Conservation (phyloP, 2,329 filamentous ascomycete species). For the Monosporascus sp. region DNA sequence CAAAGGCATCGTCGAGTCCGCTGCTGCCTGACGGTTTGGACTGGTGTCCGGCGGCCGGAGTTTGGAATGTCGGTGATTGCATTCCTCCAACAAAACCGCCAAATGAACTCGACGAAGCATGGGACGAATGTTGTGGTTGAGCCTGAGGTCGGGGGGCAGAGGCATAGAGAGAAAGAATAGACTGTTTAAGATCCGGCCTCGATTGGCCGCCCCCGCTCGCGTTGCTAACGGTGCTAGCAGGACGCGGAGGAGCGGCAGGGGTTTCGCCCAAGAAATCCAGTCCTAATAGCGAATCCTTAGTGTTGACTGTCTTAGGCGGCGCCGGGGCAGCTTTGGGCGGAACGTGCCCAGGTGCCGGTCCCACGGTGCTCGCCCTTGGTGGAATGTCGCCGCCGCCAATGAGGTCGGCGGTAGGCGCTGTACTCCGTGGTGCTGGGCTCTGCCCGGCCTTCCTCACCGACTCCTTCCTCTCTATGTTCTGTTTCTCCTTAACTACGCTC, state of each 20-base stretch:
- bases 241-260: constrained; percentile 65
- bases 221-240: constrained; percentile 73
- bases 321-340: constrained; percentile 59
- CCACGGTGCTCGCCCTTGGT: constrained; percentile 69
- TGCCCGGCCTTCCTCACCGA: constrained; percentile 54
- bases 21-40: constrained; percentile 45
- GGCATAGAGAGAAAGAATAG: constrained; percentile 91
- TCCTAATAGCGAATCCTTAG: constrained; percentile 85
- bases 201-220: constrained; percentile 60
- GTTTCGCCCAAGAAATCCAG: constrained; percentile 84
- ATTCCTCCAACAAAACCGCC: constrained; percentile 69
- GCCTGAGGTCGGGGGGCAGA: constrained; percentile 74
- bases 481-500: constrained; percentile 62
- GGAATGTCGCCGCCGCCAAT: constrained; percentile 71
- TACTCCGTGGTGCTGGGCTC: constrained; percentile 28
- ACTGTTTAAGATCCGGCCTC: constrained; percentile 91
- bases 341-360: constrained; percentile 53
- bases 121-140: constrained; percentile 43
- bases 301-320: constrained; percentile 62
- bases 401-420: constrained; percentile 62
- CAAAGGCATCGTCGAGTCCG: constrained; percentile 77
- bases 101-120: constrained; percentile 59
- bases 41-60: constrained; percentile 48
- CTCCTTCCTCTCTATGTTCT: constrained; percentile 55
- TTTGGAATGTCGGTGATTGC: constrained; percentile 51